Evolutionary conservation across 768 basidiomycete species (phyloP).

Genomic region (Podaxis rugospora): DNA sequence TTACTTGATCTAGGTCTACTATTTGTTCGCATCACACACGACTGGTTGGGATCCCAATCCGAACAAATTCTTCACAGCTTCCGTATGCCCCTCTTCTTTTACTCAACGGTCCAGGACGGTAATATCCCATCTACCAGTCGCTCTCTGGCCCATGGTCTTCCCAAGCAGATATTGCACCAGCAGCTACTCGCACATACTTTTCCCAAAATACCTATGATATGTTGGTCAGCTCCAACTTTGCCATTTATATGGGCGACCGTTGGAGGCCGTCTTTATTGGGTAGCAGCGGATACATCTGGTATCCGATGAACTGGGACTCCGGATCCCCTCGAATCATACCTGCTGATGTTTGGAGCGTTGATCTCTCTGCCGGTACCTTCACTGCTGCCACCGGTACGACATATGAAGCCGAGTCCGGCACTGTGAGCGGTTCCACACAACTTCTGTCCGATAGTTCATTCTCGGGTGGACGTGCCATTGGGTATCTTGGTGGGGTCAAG

Average conservation of each 20-base stretch:
- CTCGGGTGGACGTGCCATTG: constrained; percentile 50
- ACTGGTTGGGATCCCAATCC: constrained; percentile 58
- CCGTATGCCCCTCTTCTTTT: constrained; percentile 27
- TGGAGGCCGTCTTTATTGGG: constrained; percentile 53
- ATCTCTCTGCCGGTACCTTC: constrained; percentile 47
- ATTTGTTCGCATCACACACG: constrained; percentile 58
- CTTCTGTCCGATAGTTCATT: constrained; percentile 39
- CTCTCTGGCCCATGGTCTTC: constrained; percentile 52
- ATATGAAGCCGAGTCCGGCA: constrained; percentile 54
- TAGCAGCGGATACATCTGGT: constrained; percentile 59
- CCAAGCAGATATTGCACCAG: constrained; percentile 52
- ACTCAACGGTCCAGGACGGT: not conserved
- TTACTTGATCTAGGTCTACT: constrained; percentile 36
- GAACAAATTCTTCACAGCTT: constrained; percentile 52
- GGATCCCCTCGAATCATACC: constrained; percentile 49
- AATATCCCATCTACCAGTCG: constrained; percentile 27
- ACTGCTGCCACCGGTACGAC: constrained; percentile 43
- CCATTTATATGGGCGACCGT: constrained; percentile 63
- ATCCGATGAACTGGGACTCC: constrained; percentile 51
- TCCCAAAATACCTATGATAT: constrained; percentile 59
- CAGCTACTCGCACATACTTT: constrained; percentile 49
- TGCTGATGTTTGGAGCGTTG: constrained; percentile 54
- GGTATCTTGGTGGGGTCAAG: constrained; percentile 44
- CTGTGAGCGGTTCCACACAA: constrained; percentile 42
- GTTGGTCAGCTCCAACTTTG: constrained; percentile 38